Conservation (phyloP, 2,329 filamentous ascomycete genomes). For the Zasmidium angulare region DNA sequence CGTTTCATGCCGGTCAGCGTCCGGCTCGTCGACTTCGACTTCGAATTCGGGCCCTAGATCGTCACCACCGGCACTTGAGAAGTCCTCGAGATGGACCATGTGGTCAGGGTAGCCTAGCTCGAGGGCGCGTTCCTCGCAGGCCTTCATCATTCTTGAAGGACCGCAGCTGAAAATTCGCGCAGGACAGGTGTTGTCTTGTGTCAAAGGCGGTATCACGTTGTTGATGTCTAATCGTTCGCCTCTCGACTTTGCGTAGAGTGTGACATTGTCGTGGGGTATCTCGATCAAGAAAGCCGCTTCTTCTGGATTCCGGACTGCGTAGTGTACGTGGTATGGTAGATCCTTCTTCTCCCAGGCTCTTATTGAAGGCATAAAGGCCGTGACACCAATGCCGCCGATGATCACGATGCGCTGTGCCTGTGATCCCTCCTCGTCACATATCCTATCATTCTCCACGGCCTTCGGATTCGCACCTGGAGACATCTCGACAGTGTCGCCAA, state of each 20-base stretch:
- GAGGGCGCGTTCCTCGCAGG: conserved; percentile 42
- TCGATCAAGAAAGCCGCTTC: conserved; percentile 57
- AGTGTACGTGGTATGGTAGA: conserved; percentile 56
- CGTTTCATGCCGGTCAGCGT: conserved; percentile 32
- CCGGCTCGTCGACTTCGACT: conserved; percentile 49
- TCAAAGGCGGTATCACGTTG: conserved; percentile 42
- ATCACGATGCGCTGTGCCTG: conserved; percentile 63
- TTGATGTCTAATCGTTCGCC: conserved; percentile 56
- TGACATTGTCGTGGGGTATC: conserved; percentile 32
- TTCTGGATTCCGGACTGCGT: conserved; percentile 53
- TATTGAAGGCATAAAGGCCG: conserved; percentile 59
- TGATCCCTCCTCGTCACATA: conserved; percentile 16
- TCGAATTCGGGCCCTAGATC: conserved; percentile 59
- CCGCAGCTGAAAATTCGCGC: conserved; percentile 64
- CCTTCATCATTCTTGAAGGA: conserved; percentile 57
- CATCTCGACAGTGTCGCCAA: conserved; percentile 42
- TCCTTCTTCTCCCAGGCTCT: conserved; percentile 33
- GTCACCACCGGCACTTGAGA: conserved; percentile 42
- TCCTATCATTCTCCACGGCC: not conserved
- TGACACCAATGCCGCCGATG: conserved; percentile 65
- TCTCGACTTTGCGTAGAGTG: conserved; percentile 54
- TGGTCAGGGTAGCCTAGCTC: conserved; percentile 46
- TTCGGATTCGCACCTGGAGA: conserved; percentile 2
- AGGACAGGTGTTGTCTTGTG: conserved; percentile 41
- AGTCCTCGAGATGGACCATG: conserved; percentile 63